These are phyloP conservation scores for Bipolaris gigantea DNA, from an alignment of 2,329 filamentous ascomycete genomes.

Conservation along the genomic window DNA sequence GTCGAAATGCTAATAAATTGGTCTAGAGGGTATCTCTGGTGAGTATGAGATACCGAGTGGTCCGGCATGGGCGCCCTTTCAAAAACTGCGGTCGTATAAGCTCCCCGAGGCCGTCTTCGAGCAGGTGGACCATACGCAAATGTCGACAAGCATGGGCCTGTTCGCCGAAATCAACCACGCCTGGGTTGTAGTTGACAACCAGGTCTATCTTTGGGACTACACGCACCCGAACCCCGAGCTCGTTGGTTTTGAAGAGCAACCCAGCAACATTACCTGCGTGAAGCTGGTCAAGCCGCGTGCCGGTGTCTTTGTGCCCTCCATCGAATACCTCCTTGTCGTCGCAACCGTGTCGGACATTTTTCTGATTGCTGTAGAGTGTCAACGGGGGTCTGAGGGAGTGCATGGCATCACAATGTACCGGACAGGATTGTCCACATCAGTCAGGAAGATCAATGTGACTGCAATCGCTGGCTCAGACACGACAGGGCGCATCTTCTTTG, in stretches of 20 bases:
- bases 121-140: constrained; percentile 83
- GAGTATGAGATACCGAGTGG: constrained; percentile 79
- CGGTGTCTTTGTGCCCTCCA: constrained; percentile 83
- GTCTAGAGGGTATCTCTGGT: constrained; percentile 79
- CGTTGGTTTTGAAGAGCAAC: constrained; percentile 87
- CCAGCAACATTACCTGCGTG: constrained; percentile 86
- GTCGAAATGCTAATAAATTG: constrained; percentile 32
- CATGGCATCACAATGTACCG: constrained; percentile 79
- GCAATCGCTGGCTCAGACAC: constrained; percentile 76
- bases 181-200: constrained; percentile 94
- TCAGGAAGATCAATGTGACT: constrained; percentile 75
- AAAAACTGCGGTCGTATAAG: constrained; percentile 81
- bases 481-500: constrained; percentile 91
- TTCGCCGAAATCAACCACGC: constrained; percentile 95
- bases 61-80: constrained; percentile 82
- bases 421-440: constrained; percentile 79
- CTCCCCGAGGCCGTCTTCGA: constrained; percentile 92
- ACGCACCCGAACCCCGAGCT: constrained; percentile 88
- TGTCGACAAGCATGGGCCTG: constrained; percentile 90
- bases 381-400: constrained; percentile 66
- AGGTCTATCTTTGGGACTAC: constrained; percentile 97
- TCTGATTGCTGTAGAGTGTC: constrained; percentile 76
- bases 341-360: constrained; percentile 84
- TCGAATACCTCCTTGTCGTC: constrained; percentile 86
- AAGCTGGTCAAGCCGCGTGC: constrained; percentile 81